Base-by-base conservation (phyloP, 1,284 basidiomycete species). In the Leccinum holopus region DNA sequence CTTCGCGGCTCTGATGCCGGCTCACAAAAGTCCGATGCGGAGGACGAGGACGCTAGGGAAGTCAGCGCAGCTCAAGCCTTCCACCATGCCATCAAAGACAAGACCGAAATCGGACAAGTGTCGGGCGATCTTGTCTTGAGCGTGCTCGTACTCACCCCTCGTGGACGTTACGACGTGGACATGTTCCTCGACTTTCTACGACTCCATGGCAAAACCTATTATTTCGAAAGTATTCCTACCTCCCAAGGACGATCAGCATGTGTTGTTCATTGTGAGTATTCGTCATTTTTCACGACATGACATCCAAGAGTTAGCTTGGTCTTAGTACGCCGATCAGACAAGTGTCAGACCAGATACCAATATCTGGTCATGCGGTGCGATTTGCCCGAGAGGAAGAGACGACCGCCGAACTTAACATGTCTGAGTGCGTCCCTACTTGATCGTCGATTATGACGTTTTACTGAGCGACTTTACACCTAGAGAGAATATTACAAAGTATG, bases 301-400 rank as follows among this genome's bases (percentile, higher is more conserved):
- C 56, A 61, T 61, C 57, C 39, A 61, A 28, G 56, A 59, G 39
- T 51, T 69, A 94, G 92, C 85, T 98, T 68, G 92, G 92, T 61
- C 82, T 98, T 58, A 92, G 90, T 73, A 94, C 88, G 21, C 96
- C 97, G 2, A 98, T 99, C 67, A 88, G 97, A 61, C 97, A 99
- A 83, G 97, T 30, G 97, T 61, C 97, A 99, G 74, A 99, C 97
- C 0, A 85, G 94, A 54, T 99, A 99, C 76, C 96, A 97, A 58
- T 99, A 97, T 77, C 82, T 99, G 16, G 97, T 99, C 59, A 95
- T 98, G 87, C 28, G 28, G 28, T 30, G 28, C 95, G 98, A 73
- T 99, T 98, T 79, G 91, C 90, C 32, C 87, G 94, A 66, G 97
- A 98, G 70, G 97, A 99, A 75, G 96, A 98, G 77, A 95, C 97